These are phyloP conservation scores for Colletotrichum graminicola DNA, from an alignment of 2,329 filamentous ascomycete genomes.

Conservation along the genomic window DNA sequence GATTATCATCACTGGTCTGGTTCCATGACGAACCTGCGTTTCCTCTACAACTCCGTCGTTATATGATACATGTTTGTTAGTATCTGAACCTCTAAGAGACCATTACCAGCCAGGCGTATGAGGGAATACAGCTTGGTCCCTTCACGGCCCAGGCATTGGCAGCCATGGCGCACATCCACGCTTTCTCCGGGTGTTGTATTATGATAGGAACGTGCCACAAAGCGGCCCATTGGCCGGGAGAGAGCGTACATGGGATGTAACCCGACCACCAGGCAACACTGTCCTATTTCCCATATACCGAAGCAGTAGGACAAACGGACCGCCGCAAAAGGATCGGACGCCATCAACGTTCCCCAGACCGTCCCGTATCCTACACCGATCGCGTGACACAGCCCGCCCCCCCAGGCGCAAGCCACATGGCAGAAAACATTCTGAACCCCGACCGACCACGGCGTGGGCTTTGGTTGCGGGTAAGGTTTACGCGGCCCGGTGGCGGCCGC, in stretches of 20 bases:
- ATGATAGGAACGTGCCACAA: background rate
- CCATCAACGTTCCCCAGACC: background rate
- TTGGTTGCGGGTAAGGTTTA: background rate
- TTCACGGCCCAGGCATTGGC: background rate
- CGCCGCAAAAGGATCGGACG: background rate
- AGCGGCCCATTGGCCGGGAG: background rate
- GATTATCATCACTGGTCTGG: background rate
- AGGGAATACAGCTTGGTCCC: background rate
- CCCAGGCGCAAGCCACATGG: background rate
- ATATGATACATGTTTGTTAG: background rate
- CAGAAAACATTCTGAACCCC: slow-evolving; percentile 1
- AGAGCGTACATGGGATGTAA: background rate
- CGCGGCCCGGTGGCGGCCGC: background rate
- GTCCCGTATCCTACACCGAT: slow-evolving; percentile 16
- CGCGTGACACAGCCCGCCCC: slow-evolving; percentile 4
- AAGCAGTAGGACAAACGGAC: background rate
- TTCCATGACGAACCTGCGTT: background rate
- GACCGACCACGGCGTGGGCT: background rate
- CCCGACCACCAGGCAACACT: background rate
- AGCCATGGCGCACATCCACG: background rate
- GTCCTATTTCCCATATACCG: background rate
- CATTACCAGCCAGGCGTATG: background rate
- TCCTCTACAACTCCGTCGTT: background rate
- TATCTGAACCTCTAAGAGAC: background rate
- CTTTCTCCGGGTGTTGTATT: background rate